A percentile compares a stretch with the other conserved stretches of the same genome.
These are phyloP conservation scores for Stephanodiscus minutulus DNA, from an alignment of 108 stramenopile species.

Conservation along the genomic window DNA sequence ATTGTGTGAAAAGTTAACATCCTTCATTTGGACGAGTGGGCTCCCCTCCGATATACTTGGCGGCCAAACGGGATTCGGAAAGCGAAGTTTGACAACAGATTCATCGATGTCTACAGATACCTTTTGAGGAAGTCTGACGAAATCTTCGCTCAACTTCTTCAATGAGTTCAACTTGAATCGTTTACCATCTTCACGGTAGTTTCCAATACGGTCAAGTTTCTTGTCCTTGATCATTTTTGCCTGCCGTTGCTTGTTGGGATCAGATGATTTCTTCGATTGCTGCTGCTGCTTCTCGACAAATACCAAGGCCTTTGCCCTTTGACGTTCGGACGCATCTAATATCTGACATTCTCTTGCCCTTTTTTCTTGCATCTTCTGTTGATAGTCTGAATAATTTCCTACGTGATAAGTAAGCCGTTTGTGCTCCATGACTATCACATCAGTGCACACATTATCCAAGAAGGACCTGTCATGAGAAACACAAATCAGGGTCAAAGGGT, in stretches of 20 bases:
- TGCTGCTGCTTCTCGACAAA: slow-evolving; percentile 69
- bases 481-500: slow-evolving; percentile 67
- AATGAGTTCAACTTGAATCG: slow-evolving; percentile 53
- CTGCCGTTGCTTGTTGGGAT: slow-evolving; percentile 75
- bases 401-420: slow-evolving; percentile 60
- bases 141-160: slow-evolving; percentile 42
- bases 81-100: slow-evolving; percentile 69
- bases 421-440: slow-evolving; percentile 56
- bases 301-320: slow-evolving; percentile 56
- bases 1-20: slow-evolving; percentile 63
- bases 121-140: slow-evolving; percentile 57
- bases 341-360: slow-evolving; percentile 60
- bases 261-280: slow-evolving; percentile 51
- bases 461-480: slow-evolving; percentile 92
- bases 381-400: slow-evolving; percentile 70
- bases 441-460: slow-evolving; percentile 84
- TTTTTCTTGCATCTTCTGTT: slow-evolving; percentile 56
- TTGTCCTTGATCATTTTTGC: slow-evolving; percentile 73
- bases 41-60: slow-evolving; percentile 38
- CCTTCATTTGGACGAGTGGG: slow-evolving; percentile 45
- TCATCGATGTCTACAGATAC: slow-evolving; percentile 64
- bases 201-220: slow-evolving; percentile 67
- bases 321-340: slow-evolving; percentile 67
- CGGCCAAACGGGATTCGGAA: slow-evolving; percentile 64
- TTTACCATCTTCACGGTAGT: slow-evolving; percentile 71